These are phyloP conservation scores for Begonia masoniana DNA, from an alignment of 306 rosid genomes.

Conservation along the genomic window DNA sequence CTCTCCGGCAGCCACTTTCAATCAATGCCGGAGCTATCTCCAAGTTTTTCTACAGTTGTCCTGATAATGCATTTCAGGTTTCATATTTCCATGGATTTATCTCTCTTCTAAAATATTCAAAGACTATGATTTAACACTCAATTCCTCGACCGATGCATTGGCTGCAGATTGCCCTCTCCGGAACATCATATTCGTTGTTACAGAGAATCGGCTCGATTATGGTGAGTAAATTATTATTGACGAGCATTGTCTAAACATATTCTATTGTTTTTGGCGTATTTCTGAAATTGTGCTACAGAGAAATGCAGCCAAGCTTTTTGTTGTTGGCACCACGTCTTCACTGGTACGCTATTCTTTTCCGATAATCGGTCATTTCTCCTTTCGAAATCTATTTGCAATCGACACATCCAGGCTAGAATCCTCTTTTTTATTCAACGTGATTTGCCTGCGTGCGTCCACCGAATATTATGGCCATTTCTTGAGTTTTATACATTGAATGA, in stretches of 20 bases:
- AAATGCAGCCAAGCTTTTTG: slow-evolving; percentile 33
- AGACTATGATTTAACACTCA: too few species aligned
- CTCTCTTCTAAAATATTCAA: neutral
- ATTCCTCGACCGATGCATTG: too few species aligned
- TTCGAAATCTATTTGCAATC: too few species aligned
- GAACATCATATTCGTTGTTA: slow-evolving; percentile 24
- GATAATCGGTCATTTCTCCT: too few species aligned
- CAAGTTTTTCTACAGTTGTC: slow-evolving; percentile 86
- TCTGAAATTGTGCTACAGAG: slow-evolving; percentile 14
- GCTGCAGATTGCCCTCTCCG: slow-evolving; percentile 31
- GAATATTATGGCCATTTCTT: too few species aligned
- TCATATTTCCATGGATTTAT: slow-evolving; percentile 1
- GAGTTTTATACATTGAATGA: too few species aligned
- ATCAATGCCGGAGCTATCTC: slow-evolving; percentile 54
- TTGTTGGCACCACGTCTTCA: slow-evolving; percentile 31
- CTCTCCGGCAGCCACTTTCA: slow-evolving; percentile 62
- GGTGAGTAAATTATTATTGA: slow-evolving; percentile 6
- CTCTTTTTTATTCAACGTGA: too few species aligned
- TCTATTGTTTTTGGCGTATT: neutral
- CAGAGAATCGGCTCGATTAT: slow-evolving; percentile 34
- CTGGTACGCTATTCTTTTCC: slow-evolving; percentile 13
- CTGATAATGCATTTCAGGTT: slow-evolving; percentile 98
- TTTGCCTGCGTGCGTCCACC: too few species aligned
- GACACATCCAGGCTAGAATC: too few species aligned
- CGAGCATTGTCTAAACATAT: neutral